Evolutionary conservation across 176 grass and related monocot species (phyloP).

Genomic region (Panicum miliaceum): DNA sequence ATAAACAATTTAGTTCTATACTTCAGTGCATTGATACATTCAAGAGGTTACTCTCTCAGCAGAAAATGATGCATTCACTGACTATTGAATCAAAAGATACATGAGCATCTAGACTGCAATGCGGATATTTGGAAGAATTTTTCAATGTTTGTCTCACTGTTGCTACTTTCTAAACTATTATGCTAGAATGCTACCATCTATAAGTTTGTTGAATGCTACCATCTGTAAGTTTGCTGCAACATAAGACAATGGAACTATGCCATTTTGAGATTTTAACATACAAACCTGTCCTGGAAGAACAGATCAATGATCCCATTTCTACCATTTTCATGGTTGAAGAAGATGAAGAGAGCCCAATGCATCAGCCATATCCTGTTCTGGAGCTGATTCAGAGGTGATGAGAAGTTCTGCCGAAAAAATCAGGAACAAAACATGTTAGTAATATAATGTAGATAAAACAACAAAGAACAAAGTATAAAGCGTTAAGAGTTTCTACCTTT

Average conservation of each 20-base stretch:
- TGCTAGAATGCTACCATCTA: not conserved
- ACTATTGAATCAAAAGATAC: not conserved
- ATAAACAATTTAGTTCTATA: not conserved
- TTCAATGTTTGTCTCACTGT: not conserved
- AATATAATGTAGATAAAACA: not conserved
- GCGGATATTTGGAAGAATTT: not conserved
- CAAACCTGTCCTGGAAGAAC: slow-evolving; percentile 96
- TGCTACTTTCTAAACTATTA: not conserved
- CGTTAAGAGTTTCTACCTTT: slow-evolving; percentile 62
- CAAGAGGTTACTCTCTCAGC: not conserved
- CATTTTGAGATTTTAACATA: not conserved
- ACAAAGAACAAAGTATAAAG: not conserved
- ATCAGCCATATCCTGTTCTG: slow-evolving; percentile 98
- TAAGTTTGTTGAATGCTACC: not conserved
- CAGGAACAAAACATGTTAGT: not conserved
- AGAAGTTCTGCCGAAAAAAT: slow-evolving; percentile 63
- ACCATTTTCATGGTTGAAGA: slow-evolving; percentile 97
- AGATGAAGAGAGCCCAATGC: slow-evolving; percentile 97
- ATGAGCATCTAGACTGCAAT: not conserved
- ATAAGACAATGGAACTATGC: not conserved
- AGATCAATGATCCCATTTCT: slow-evolving; percentile 93
- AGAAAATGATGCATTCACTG: not conserved
- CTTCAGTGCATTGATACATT: not conserved
- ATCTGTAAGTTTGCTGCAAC: not conserved
- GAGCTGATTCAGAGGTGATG: slow-evolving; percentile 82